Base-by-base conservation (phyloP, 108 stramenopile genomes). In the Skeletonema marinoi region DNA sequence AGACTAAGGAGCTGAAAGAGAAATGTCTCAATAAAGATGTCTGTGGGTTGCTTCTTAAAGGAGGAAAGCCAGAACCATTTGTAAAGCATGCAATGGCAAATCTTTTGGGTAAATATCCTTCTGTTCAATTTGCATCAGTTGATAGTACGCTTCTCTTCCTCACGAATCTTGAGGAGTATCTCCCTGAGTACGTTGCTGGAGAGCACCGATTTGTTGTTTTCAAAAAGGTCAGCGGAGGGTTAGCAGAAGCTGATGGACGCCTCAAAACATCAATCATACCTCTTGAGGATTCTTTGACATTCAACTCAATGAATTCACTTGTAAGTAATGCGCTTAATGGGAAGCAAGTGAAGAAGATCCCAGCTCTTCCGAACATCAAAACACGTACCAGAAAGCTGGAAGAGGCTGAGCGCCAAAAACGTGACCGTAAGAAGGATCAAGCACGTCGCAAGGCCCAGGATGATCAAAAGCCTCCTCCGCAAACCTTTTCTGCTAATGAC, bases 331-430 rank as follows among this genome's bases (percentile, higher is more conserved):
- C 82, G 16, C 44, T 78, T 10, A 86, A 76, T 60, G 78, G 82
- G 29, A 85, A 72, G 14, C 76, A 80, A 29, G 71, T 87, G 74
- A 77, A 73, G 46, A 87, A 87, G 65, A 72, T 92, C 32, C 69
- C 90, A 21, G 58, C 80, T n/a, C 67, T 91, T 6, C 94, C 94
- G 9, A 83, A 74, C 17, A 84, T 95, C 69, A 95, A 95, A 77
- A 95, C 94, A 1, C 81, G 94, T 12, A 88, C 94, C 14, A 95
- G 91, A 74, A 94, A 95, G 73, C 71, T 95, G 46, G 94, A 86
- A 66, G 87, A 92, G 58, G 75, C 84, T 32, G 91, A 92, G 74
- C 78, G 82, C 11, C 81, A 75, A 50, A 95, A 95, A 61, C 88
- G 93, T 39, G 78, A 92, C 50, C 89, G 93, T n/a, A 81, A 82